phyloP scores from a whole-genome alignment of 352 stramenopile genomes.

The Pythium coloratum region DNA sequence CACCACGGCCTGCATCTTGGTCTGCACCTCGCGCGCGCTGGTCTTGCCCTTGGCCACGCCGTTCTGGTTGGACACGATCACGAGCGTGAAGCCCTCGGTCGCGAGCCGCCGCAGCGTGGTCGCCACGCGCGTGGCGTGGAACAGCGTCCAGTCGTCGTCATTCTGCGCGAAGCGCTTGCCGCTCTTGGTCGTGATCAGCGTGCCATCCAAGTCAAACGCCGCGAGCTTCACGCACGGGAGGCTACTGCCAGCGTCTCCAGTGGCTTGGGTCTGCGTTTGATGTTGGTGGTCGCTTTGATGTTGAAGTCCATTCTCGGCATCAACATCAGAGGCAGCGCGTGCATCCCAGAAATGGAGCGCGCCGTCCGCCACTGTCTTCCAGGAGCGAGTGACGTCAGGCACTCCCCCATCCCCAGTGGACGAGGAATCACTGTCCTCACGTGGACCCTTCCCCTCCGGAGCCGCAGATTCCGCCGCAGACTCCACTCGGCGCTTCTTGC shows the following conservation, averaged over 20 bases:
- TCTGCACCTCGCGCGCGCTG: slow-evolving; percentile 52
- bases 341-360: slow-evolving; percentile 61
- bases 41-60: slow-evolving; percentile 79
- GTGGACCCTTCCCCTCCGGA: background rate
- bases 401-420: background rate
- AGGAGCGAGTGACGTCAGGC: slow-evolving; percentile 31
- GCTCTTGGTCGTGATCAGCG: slow-evolving; percentile 83
- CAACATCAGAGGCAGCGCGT: slow-evolving; percentile 13
- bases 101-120: slow-evolving; percentile 52
- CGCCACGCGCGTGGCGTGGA: slow-evolving; percentile 57
- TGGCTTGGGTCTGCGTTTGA: background rate
- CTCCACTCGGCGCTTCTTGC: slow-evolving; percentile 15
- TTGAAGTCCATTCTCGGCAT: background rate
- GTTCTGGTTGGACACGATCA: slow-evolving; percentile 87
- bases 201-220: slow-evolving; percentile 81
- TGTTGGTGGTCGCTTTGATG: slow-evolving; percentile 4
- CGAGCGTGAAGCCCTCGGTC: slow-evolving; percentile 49
- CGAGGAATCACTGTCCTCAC: background rate
- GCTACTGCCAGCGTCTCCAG: background rate
- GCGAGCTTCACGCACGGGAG: slow-evolving; percentile 50
- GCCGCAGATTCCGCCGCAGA: background rate
- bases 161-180: slow-evolving; percentile 76
- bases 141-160: slow-evolving; percentile 74
- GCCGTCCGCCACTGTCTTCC: slow-evolving; percentile 37
- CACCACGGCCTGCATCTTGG: slow-evolving; percentile 68